Conservation (phyloP, 176 grass and related monocot genomes). For the Oryza nivara region DNA sequence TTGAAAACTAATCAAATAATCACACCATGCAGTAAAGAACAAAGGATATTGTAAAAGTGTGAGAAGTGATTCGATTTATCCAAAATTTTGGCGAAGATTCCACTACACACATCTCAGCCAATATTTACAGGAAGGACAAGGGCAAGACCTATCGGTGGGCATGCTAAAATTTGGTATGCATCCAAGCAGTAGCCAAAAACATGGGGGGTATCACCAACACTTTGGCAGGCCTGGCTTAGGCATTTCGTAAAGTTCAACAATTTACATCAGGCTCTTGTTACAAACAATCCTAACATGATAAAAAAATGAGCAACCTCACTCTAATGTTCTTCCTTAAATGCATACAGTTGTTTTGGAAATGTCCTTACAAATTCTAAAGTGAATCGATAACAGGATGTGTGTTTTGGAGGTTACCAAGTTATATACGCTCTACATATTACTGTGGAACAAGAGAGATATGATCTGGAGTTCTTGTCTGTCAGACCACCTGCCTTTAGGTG, state of each 20-base stretch:
- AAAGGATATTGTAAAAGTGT: background rate
- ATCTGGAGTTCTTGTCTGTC: background rate
- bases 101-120: too few species aligned
- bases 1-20: background rate
- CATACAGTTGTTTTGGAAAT: slow-evolving; percentile 16
- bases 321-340: slow-evolving; percentile 3
- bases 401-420: slow-evolving; percentile 13
- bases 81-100: too few species aligned
- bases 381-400: background rate
- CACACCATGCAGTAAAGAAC: background rate
- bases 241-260: background rate
- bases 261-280: background rate
- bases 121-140: too few species aligned
- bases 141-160: background rate
- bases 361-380: slow-evolving; percentile 4
- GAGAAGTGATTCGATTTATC: background rate
- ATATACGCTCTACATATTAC: background rate
- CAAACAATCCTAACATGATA: background rate
- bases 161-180: background rate
- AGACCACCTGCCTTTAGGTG: background rate
- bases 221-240: background rate
- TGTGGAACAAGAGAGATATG: background rate
- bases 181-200: too few species aligned
- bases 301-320: background rate
- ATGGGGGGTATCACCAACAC: background rate